Base-by-base conservation (phyloP, 305 asterid genomes). In the Plantago lanceolata region DNA sequence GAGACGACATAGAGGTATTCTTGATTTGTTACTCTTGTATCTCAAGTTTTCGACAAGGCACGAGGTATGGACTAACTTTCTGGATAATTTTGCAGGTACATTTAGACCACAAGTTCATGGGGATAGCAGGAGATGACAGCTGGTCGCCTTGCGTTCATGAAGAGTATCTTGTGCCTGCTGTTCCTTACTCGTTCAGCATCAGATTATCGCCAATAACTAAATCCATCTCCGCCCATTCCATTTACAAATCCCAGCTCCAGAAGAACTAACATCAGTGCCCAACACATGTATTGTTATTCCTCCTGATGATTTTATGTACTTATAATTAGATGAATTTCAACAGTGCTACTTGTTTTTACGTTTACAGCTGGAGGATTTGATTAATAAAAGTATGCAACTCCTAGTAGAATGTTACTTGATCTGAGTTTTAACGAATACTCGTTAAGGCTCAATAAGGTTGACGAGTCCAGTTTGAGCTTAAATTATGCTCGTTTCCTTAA, bases 101-200 rank as follows among this genome's bases (percentile, higher is more conserved):
- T 78, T 95, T 93, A 4, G 99, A 93, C 80, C 97, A 93, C 81
- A 83, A 79, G 76, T 94, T 84, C 80, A 93, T 89, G 96, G 99
- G 99, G 2, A 47, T 89, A 61, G 99, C 95, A 0, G 97, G 99
- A 62, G 99, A 93, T 40, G 99, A 93, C 75, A 93, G 99, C 82
- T 93, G 99, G 99, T 78, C 96, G 11, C 97, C 99, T 24, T 68
- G 88, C 47, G 96, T 93, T 44, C 96, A 87, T 19, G 92, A 87
- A 12, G 68, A 76, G 24, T 93, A 87, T 67, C 90, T 87, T 15
- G 80, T 89, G 63, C 97, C 89, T 37, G 71, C 95, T 2, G 78
- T 76, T 61, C 87, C 94, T 11, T 87, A 84, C 78, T 73, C 85
- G 62, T 93, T 89, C 85, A 75, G 75, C 73, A 49, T 93, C 81